phyloP scores from a whole-genome alignment of 441 rosid species.

The Syzygium malaccense region DNA sequence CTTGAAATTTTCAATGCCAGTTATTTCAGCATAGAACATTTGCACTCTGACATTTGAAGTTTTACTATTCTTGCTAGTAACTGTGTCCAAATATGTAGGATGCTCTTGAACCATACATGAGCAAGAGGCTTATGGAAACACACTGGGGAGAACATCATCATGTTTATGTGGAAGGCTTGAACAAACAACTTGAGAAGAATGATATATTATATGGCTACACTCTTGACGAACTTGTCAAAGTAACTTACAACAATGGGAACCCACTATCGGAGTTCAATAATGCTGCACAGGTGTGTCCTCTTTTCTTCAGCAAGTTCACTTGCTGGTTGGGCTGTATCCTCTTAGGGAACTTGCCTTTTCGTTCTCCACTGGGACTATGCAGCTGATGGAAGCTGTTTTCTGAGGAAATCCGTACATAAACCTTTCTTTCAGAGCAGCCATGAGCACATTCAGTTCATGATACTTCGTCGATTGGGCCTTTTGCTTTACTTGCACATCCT shows the following conservation, averaged over 20 bases:
- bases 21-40: neutral
- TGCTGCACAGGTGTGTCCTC: conserved; percentile 61
- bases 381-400: neutral
- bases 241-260: conserved; percentile 71
- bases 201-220: conserved; percentile 68
- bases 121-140: conserved; percentile 52
- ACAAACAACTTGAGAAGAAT: conserved; percentile 53
- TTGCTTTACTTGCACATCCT: neutral
- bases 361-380: neutral
- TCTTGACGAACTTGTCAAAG: conserved; percentile 76
- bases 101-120: conserved; percentile 88
- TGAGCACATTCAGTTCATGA: neutral
- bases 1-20: neutral
- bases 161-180: conserved; percentile 57
- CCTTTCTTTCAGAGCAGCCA: neutral
- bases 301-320: neutral
- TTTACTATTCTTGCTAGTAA: neutral
- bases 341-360: neutral
- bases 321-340: neutral
- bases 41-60: neutral
- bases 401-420: neutral
- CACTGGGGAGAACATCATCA: conserved; percentile 81
- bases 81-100: conserved; percentile 31
- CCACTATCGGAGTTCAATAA: conserved; percentile 74
- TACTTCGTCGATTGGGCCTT: neutral